Evolutionary conservation across 805 yeast species (phyloP), one percentile per base, ranked within the genome.

Genomic region (Cyberlindnera mississippiensis): DNA sequence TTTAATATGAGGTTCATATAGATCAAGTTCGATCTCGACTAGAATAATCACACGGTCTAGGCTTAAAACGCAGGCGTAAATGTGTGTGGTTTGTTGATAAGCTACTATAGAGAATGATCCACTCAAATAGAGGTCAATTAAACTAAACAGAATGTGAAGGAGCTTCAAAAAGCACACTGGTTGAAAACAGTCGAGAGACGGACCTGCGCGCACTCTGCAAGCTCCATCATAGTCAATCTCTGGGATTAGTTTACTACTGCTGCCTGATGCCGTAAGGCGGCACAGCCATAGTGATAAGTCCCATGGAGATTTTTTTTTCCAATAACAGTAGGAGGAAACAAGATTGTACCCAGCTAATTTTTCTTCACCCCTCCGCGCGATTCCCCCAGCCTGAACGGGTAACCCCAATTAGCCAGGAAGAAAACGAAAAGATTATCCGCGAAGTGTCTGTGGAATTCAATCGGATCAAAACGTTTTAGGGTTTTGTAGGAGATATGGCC

Each of bases 181-280:
- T 35, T 48, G 20, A 28, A 19, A 18, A 33, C 10, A 9, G 19
- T 13, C 14, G 11, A n/a, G 28, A 14, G 14, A 33, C 32, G 13
- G 36, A 28, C 46, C 44, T 37, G 20, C 24, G 34, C 32, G 44
- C 55, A 38, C 43, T 52, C 57, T 52, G 57, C 51, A 51, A 52
- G 44, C 30, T 27, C 41, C 54, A 33, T 42, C 39, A 12, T 14
- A 37, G 31, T 56, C 37, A 36, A 46, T 75, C 42, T 75, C 37
- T 60, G 80, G 79, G 78, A 61, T 59, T 73, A 76, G 80, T 76
- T 76, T 76, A 75, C 77, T 77, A 67, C 62, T 33, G 18, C 48
- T 38, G 44, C 37, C 55, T 52, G 32, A 36, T 24, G 33, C 28
- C 28, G 11, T 22, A 13, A 28, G 13, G 33, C 35, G 69, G 57